A percentile compares a stretch with the other conserved stretches of the same genome.
Conservation (phyloP, 371 early-diverging fungal species). For the Circinella minor region DNA sequence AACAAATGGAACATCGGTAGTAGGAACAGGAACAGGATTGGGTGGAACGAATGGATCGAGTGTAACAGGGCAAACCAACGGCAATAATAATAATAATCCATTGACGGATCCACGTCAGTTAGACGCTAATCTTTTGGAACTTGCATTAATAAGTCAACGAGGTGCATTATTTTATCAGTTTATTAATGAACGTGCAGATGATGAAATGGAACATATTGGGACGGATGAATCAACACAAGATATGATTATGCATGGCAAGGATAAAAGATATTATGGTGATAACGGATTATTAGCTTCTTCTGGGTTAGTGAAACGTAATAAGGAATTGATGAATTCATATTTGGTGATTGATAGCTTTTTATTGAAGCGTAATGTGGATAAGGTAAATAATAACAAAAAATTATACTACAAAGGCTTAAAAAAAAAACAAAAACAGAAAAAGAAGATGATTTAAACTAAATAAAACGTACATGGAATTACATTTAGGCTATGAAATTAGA, state of each 20-base stretch:
- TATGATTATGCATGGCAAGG: conserved; percentile 47
- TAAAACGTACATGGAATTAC: background rate
- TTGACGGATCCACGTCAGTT: conserved; percentile 76
- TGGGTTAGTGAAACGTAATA: conserved; percentile 64
- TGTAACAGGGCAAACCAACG: conserved; percentile 9
- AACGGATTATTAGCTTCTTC: conserved; percentile 56
- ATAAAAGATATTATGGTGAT: conserved; percentile 50
- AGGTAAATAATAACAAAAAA: conserved; percentile 60
- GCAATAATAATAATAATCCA: background rate
- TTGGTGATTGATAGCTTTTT: conserved; percentile 77
- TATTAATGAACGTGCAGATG: conserved; percentile 61
- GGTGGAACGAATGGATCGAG: conserved; percentile 13
- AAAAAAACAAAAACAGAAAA: background rate
- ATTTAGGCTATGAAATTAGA: conserved; percentile 61
- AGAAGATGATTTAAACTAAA: background rate
- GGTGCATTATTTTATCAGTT: conserved; percentile 81
- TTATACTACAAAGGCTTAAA: too few relatives aligned
- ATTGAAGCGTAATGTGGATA: conserved; percentile 74
- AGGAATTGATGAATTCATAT: conserved; percentile 72
- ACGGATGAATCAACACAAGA: conserved; percentile 34
- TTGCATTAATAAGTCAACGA: conserved; percentile 80
- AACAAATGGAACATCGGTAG: background rate
- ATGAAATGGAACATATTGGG: conserved; percentile 43
- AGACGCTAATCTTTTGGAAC: conserved; percentile 74
- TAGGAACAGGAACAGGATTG: background rate